A percentile compares a stretch with the other conserved stretches of the same genome.
Evolutionary conservation across 306 rosid genomes (phyloP).

Genomic region (Cicer yamashitae): DNA sequence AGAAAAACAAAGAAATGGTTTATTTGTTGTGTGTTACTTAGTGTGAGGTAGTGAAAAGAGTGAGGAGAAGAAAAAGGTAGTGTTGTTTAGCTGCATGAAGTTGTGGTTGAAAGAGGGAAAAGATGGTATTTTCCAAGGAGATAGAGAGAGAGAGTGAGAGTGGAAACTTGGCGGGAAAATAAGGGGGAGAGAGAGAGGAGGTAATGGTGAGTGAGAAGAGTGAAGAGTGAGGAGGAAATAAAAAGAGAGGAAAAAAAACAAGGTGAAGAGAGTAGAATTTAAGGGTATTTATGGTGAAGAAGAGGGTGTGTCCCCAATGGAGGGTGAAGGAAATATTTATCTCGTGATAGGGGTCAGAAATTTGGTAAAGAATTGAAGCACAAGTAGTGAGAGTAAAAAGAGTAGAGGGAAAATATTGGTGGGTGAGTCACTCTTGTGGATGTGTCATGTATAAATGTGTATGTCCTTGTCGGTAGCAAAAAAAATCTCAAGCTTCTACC

Average conservation of each 20-base stretch:
- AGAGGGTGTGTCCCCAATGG: constrained; percentile 24
- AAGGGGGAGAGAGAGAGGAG: constrained; percentile 3
- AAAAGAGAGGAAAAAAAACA: neutral
- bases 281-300: constrained; percentile 45
- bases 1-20: neutral
- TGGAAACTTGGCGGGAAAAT: constrained; percentile 51
- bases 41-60: neutral
- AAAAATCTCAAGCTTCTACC: constrained; percentile 41
- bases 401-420: too few relatives aligned
- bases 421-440: neutral
- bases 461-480: constrained; percentile 40
- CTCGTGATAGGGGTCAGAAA: constrained; percentile 40
- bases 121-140: neutral
- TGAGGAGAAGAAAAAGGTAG: constrained; percentile 2
- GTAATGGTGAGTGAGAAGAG: neutral
- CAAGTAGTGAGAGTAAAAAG: too few relatives aligned
- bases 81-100: constrained; percentile 15
- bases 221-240: neutral
- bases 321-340: constrained; percentile 34
- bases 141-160: neutral
- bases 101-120: neutral
- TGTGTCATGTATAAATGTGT: constrained; percentile 22
- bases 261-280: neutral
- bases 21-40: neutral
- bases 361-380: constrained; percentile 30